Conservation (phyloP, 331 rosid species). For the Quercus phellos region DNA sequence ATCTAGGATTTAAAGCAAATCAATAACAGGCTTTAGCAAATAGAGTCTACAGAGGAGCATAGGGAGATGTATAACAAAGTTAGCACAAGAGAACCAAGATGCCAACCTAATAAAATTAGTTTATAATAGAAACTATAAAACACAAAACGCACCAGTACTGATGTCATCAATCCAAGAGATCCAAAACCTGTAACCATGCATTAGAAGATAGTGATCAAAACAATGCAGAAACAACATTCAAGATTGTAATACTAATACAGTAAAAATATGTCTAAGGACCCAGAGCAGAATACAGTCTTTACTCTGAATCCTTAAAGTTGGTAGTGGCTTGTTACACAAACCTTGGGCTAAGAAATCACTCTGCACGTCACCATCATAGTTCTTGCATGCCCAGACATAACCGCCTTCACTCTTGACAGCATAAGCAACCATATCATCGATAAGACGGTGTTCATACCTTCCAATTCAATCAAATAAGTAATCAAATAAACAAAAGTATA, state of each 20-base stretch:
- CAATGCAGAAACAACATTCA: neutral
- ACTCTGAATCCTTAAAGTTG: neutral
- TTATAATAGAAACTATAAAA: neutral
- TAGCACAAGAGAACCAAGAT: neutral
- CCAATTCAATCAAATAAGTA: conserved; percentile 20
- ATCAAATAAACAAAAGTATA: conserved; percentile 1
- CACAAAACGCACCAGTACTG: conserved; percentile 71
- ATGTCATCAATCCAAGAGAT: conserved; percentile 97
- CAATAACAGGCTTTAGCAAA: neutral
- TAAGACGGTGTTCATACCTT: conserved; percentile 98
- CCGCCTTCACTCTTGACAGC: conserved; percentile 97
- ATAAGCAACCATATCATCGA: conserved; percentile 98
- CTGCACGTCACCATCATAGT: conserved; percentile 97
- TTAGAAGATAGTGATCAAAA: conserved; percentile 22
- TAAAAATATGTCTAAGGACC: neutral
- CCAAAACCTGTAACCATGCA: conserved; percentile 65
- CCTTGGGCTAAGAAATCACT: conserved; percentile 99
- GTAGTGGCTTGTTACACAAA: conserved; percentile 17
- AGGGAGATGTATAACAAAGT: neutral
- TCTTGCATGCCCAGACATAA: conserved; percentile 99
- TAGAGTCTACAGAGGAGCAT: neutral
- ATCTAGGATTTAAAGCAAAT: neutral
- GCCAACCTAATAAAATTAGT: neutral
- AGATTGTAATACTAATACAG: neutral
- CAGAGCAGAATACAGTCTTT: neutral